These are phyloP conservation scores for Cordyceps fumosorosea DNA, from an alignment of 2,329 filamentous ascomycete genomes.

Conservation along the genomic window DNA sequence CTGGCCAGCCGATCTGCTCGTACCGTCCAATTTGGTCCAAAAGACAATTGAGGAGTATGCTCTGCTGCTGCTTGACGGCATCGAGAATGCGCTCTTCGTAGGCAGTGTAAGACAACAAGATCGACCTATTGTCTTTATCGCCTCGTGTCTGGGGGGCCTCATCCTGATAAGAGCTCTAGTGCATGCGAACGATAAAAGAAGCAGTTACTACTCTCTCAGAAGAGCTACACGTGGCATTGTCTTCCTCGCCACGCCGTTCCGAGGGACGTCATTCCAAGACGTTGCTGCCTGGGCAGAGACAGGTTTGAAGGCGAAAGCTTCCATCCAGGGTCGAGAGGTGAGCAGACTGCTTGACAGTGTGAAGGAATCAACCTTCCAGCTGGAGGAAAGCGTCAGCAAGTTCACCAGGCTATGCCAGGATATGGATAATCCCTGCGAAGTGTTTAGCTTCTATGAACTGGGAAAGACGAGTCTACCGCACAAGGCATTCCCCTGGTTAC, in stretches of 20 bases:
- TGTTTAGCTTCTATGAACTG: conserved; percentile 21
- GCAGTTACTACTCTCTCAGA: neutral
- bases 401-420: conserved; percentile 18
- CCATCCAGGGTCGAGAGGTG: conserved; percentile 10
- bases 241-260: neutral
- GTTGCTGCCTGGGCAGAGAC: neutral
- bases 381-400: conserved; percentile 10
- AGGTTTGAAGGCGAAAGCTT: neutral
- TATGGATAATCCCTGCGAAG: conserved; percentile 7
- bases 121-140: conserved; percentile 8
- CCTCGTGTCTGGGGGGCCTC: neutral
- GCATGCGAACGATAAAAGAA: neutral
- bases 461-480: conserved; percentile 17
- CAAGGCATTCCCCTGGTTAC: conserved; percentile 17
- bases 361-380: conserved; percentile 16
- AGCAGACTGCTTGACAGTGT: conserved; percentile 16
- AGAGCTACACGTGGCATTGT: neutral
- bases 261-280: neutral
- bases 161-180: neutral
- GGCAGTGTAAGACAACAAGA: no score
- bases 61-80: conserved; percentile 19
- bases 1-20: neutral
- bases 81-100: no score
- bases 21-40: neutral
- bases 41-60: conserved; percentile 14